Evolutionary conservation across 495 filamentous ascomycete genomes (phyloP), one percentile per base, ranked within the genome.

Genomic region (Penicillium roqueforti): DNA sequence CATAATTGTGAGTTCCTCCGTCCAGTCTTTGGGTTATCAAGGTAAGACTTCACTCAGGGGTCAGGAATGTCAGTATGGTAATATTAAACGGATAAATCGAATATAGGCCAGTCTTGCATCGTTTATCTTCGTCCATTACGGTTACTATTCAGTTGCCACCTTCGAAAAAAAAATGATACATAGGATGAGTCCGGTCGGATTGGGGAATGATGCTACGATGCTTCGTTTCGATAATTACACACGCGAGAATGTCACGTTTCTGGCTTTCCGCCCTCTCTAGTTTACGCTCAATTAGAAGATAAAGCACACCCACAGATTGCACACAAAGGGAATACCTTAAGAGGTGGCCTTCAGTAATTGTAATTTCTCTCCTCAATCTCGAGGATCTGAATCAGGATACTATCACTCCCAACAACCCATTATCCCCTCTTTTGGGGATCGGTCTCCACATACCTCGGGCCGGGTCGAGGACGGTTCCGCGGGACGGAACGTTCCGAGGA

Each of bases 401-500:
- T n/a, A 18, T 38, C 36, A 38, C 36, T 7, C 36, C 25, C 16
- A 16, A 11, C 3, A 19, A 16, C 8, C 36, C 36, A 13, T 4
- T 31, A 31, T 31, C 28, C 9, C 28, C 39, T 42, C 39, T 19
- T 37, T 29, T 31, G 25, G 6, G 11, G 1, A 8, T 16, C 13
- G 11, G 23, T 10, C 46, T 19, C 2, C 31, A n/a, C n/a, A 23
- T 5, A 49, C 20, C 32, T 49, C 20, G 28, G 47, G 47, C 3
- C 3, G 10, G 28, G 18, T 3, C 9, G 22, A 5, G 23, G 34
- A 3, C 34, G 20, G 26, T 51, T 51, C 48, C 48, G 48, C 48
- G 23, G 18, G 25, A 29, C 48, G 48, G 48, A 51, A 51, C 18
- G 5, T 51, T 51, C 48, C 48, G 48, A 41, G 37, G 11, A 16